A percentile compares a stretch with the other conserved stretches of the same genome.
Evolutionary conservation across 2,329 filamentous ascomycete species (phyloP).

Genomic region (Eutypella sp.): DNA sequence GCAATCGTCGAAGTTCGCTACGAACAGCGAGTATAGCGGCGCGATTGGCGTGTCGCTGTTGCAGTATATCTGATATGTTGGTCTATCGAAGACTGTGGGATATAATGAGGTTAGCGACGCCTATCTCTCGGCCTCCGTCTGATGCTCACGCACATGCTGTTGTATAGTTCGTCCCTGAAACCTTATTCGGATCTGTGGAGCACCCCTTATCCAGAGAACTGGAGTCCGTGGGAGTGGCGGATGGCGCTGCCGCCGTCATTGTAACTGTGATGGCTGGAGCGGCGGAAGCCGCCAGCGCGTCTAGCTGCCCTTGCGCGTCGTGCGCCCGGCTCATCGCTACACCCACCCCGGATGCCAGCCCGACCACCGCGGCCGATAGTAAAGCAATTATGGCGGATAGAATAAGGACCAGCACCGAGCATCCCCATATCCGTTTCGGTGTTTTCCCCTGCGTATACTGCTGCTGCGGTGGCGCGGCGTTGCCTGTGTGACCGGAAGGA

Average conservation of each 20-base stretch:
- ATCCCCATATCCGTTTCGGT: slow-evolving; percentile 29
- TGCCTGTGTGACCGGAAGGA: slow-evolving; percentile 9
- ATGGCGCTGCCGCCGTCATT: slow-evolving; percentile 6
- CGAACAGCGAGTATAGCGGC: slow-evolving; percentile 37
- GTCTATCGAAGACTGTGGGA: slow-evolving; percentile 32
- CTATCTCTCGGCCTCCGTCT: neutral
- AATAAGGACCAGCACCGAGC: slow-evolving; percentile 33
- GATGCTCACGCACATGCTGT: slow-evolving; percentile 30
- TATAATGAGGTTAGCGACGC: slow-evolving; percentile 6
- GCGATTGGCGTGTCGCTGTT: slow-evolving; percentile 34
- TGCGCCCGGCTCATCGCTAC: slow-evolving; percentile 35
- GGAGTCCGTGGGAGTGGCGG: slow-evolving; percentile 21
- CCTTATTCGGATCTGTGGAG: slow-evolving; percentile 27
- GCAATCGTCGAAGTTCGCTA: slow-evolving; percentile 37
- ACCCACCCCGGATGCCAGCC: slow-evolving; percentile 40
- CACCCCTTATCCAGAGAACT: slow-evolving; percentile 36
- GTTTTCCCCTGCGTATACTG: slow-evolving; percentile 4
- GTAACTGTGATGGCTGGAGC: slow-evolving; percentile 14
- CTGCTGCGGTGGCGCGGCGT: slow-evolving; percentile 8
- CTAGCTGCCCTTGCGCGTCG: slow-evolving; percentile 29
- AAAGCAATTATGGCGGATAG: slow-evolving; percentile 36
- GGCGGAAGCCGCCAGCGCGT: slow-evolving; percentile 20
- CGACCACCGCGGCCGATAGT: slow-evolving; percentile 36
- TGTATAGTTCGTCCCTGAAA: slow-evolving; percentile 34
- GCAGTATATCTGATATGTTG: slow-evolving; percentile 38